phyloP scores from a whole-genome alignment of 2,329 filamentous ascomycete species.

The Trichoderma atroviride region DNA sequence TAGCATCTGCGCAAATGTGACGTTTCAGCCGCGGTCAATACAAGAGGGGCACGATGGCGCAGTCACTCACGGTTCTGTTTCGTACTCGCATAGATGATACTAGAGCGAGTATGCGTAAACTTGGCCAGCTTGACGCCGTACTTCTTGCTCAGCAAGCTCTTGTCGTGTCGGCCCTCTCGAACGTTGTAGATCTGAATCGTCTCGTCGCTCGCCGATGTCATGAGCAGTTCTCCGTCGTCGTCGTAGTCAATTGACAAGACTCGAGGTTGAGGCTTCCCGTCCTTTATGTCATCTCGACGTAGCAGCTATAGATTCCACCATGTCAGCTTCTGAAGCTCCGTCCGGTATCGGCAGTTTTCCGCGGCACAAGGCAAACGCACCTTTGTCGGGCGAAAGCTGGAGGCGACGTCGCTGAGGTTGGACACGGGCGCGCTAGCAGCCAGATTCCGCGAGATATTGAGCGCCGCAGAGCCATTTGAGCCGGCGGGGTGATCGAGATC shows the following conservation, averaged over 20 bases:
- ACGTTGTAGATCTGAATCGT: constrained; percentile 95
- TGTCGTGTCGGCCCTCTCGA: constrained; percentile 84
- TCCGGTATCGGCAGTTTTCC: background rate
- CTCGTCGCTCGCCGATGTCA: constrained; percentile 91
- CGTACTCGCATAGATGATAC: constrained; percentile 93
- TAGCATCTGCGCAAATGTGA: constrained; percentile 80
- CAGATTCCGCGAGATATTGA: constrained; percentile 54
- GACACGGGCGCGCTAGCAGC: constrained; percentile 53
- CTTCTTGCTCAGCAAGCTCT: constrained; percentile 90
- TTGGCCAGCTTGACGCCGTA: constrained; percentile 93
- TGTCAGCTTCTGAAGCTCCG: background rate
- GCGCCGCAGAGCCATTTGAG: constrained; percentile 47
- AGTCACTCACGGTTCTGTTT: constrained; percentile 74
- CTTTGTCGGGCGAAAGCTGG: constrained; percentile 77
- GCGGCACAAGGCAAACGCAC: constrained; percentile 47
- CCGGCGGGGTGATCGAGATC: constrained; percentile 54
- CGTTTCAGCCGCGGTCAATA: background rate
- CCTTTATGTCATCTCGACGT: constrained; percentile 58
- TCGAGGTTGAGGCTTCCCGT: constrained; percentile 57
- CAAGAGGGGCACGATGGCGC: background rate
- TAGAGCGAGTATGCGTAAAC: constrained; percentile 89
- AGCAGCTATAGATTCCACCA: constrained; percentile 51
- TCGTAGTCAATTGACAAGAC: constrained; percentile 95
- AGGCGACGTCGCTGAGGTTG: constrained; percentile 76
- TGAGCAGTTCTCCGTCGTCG: constrained; percentile 87